Percentiles rank a stretch among this genome's conserved stretches.
Conservation (phyloP, 1,284 basidiomycete species). For the Trichosporon inkin region DNA sequence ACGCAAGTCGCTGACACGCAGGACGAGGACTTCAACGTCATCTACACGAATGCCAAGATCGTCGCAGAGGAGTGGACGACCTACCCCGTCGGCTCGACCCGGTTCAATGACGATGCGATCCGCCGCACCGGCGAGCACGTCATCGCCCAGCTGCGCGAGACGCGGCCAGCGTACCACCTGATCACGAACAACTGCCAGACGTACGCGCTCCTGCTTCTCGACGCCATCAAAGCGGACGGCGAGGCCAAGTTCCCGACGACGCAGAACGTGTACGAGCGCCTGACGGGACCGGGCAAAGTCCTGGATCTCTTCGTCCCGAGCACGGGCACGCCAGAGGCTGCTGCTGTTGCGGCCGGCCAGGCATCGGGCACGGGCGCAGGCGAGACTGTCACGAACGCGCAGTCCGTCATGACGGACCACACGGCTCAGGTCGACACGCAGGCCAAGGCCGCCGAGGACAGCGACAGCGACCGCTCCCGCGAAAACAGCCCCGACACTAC, state of each 20-base stretch:
- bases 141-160: conserved; percentile 13
- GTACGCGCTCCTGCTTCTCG: conserved; percentile 19
- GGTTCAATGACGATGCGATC: conserved; percentile 24
- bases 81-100: conserved; percentile 18
- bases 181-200: conserved; percentile 26
- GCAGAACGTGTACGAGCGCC: conserved; percentile 11
- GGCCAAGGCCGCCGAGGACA: not conserved
- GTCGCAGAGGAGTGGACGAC: conserved; percentile 16
- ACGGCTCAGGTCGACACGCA: conserved; percentile 12
- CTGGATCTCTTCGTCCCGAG: conserved; percentile 16
- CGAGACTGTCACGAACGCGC: conserved; percentile 9
- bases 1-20: conserved; percentile 11
- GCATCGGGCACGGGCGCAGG: not conserved
- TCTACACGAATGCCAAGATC: conserved; percentile 20
- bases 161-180: conserved; percentile 17
- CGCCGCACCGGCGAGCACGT: conserved; percentile 16
- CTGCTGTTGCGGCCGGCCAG: no score
- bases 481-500: no score
- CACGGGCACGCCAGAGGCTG: not conserved
- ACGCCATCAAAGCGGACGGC: conserved; percentile 20
- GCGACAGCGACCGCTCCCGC: not conserved
- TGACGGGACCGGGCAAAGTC: conserved; percentile 16
- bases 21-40: conserved; percentile 26
- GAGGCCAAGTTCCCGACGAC: conserved; percentile 19
- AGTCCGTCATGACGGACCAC: conserved; percentile 10